A percentile compares a stretch with the other conserved stretches of the same genome.
These are phyloP conservation scores for Globisporangium nunn DNA, from an alignment of 352 stramenopile genomes.

Conservation along the genomic window DNA sequence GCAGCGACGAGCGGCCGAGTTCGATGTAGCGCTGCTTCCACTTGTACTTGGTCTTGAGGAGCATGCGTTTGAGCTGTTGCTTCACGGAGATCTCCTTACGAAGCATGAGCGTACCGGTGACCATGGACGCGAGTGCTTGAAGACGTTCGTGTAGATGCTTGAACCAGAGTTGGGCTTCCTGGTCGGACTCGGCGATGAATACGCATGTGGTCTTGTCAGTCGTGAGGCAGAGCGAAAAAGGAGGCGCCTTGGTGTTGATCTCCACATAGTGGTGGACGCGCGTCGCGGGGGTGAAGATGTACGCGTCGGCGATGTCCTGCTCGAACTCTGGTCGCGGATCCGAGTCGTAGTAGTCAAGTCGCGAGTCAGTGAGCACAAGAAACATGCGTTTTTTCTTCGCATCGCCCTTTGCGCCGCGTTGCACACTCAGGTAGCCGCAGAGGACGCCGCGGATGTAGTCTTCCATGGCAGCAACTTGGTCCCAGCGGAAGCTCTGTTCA, in stretches of 20 bases:
- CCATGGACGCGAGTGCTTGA: slow-evolving; percentile 38
- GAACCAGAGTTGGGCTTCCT: slow-evolving; percentile 42
- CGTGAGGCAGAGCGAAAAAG: slow-evolving; percentile 54
- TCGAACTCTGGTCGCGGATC: slow-evolving; percentile 62
- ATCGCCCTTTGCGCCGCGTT: slow-evolving; percentile 36
- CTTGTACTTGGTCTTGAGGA: slow-evolving; percentile 61
- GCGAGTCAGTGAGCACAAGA: slow-evolving; percentile 66
- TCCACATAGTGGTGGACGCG: slow-evolving; percentile 54
- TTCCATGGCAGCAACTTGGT: slow-evolving; percentile 27
- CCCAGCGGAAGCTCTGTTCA: no score
- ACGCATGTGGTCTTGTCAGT: slow-evolving; percentile 53
- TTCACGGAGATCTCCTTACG: slow-evolving; percentile 39
- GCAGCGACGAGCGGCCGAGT: slow-evolving; percentile 44
- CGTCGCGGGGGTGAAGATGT: slow-evolving; percentile 39
- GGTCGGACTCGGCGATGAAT: slow-evolving; percentile 44
- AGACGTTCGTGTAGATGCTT: slow-evolving; percentile 41
- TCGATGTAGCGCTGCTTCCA: slow-evolving; percentile 53
- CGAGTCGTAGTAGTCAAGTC: slow-evolving; percentile 60
- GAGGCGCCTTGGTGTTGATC: slow-evolving; percentile 46
- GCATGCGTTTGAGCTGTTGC: slow-evolving; percentile 44
- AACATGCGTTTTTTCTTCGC: slow-evolving; percentile 57
- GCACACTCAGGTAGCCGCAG: slow-evolving; percentile 58
- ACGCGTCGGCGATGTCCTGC: slow-evolving; percentile 41
- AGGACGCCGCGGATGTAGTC: slow-evolving; percentile 68
- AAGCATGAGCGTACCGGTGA: slow-evolving; percentile 39